Conservation (phyloP, 441 rosid species). For the Viola pubescens region DNA sequence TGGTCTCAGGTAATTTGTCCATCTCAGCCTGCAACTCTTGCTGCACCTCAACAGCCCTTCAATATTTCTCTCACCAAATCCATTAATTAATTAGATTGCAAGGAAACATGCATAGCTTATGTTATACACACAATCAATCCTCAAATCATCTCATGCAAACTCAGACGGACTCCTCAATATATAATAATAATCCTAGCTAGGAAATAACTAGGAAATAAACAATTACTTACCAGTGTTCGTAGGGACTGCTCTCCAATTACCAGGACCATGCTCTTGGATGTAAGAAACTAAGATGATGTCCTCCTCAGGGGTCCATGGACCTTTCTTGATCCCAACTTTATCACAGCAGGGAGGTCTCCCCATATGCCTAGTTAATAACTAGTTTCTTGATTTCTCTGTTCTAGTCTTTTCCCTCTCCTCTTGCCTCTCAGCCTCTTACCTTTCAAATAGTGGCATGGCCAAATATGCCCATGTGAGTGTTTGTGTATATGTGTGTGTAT, state of each 20-base stretch:
- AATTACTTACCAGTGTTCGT: conserved; percentile 63
- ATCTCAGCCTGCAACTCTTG: conserved; percentile 96
- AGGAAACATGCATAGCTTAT: neutral
- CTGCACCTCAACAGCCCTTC: conserved; percentile 87
- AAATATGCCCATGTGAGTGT: conserved; percentile 11
- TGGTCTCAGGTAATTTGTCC: conserved; percentile 95
- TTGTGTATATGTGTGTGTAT: conserved; percentile 15
- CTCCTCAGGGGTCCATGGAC: conserved; percentile 99
- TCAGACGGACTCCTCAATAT: neutral
- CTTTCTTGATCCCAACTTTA: conserved; percentile 90
- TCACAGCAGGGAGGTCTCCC: conserved; percentile 98
- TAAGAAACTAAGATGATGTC: conserved; percentile 93
- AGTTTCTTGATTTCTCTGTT: conserved; percentile 12
- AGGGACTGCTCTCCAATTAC: conserved; percentile 98
- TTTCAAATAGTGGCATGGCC: conserved; percentile 20
- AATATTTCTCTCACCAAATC: too few relatives aligned
- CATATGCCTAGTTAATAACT: conserved; percentile 27
- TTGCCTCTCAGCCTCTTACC: conserved; percentile 14
- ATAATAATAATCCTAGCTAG: neutral
- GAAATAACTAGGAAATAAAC: neutral
- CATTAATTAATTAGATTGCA: too few relatives aligned
- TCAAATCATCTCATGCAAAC: too few relatives aligned
- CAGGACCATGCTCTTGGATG: conserved; percentile 94
- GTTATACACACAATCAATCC: too few relatives aligned
- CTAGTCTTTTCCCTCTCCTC: neutral